Conservation (phyloP, 2,329 filamentous ascomycete genomes). For the Fusarium camptoceras region DNA sequence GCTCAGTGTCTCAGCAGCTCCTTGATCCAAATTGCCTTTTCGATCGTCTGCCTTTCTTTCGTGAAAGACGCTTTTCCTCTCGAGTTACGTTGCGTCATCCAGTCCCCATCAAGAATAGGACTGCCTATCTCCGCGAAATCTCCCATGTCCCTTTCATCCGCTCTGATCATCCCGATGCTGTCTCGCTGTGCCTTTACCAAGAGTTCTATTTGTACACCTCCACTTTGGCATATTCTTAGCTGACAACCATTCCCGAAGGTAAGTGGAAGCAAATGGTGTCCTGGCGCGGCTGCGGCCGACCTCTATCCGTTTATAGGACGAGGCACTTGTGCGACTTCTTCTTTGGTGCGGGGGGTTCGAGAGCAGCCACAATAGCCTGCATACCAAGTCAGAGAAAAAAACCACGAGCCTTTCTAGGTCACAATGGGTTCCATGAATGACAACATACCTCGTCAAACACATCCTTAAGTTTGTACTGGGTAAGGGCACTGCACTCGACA, state of each 20-base stretch:
- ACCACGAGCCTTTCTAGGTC: too few relatives aligned
- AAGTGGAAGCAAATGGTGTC: conserved; percentile 22
- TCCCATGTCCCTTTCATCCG: conserved; percentile 26
- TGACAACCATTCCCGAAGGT: conserved; percentile 29
- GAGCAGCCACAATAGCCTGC: conserved; percentile 94
- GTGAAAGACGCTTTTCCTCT: conserved; percentile 37
- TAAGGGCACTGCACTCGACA: conserved; percentile 97
- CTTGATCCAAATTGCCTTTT: conserved; percentile 23
- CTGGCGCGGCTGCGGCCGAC: conserved; percentile 18
- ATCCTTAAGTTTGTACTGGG: conserved; percentile 98
- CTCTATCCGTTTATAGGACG: conserved; percentile 65
- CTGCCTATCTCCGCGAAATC: conserved; percentile 23
- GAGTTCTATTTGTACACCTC: conserved; percentile 30
- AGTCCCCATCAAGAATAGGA: conserved; percentile 36
- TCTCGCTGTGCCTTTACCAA: conserved; percentile 31
- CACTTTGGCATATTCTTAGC: conserved; percentile 25
- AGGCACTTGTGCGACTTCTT: conserved; percentile 79
- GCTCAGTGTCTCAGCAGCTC: conserved; percentile 19
- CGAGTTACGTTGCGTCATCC: conserved; percentile 42
- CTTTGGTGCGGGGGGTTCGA: conserved; percentile 88
- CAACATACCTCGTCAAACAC: conserved; percentile 94
- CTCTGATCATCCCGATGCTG: conserved; percentile 25
- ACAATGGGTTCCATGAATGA: not conserved
- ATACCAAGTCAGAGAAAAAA: conserved; percentile 27
- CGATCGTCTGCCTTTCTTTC: conserved; percentile 28